phyloP scores from a whole-genome alignment of 495 filamentous ascomycete species.

The Letharia columbiana region DNA sequence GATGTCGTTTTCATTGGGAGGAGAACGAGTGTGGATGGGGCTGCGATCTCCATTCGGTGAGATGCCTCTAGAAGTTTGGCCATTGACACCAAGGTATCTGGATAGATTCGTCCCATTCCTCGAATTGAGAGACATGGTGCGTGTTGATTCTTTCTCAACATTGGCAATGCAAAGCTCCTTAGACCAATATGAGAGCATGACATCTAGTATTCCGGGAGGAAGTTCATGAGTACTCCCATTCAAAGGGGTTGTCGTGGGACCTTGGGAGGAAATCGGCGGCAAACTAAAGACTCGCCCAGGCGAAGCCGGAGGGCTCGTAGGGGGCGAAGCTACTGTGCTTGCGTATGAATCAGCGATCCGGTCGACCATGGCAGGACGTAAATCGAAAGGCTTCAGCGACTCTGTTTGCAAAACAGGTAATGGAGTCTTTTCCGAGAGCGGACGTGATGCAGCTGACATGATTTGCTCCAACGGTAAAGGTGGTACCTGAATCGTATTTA shows the following conservation, averaged over 20 bases:
- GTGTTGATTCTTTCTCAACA: conserved; percentile 56
- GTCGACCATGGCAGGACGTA: conserved; percentile 56
- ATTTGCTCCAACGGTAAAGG: conserved; percentile 44
- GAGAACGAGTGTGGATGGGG: conserved; percentile 24
- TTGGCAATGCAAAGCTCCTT: conserved; percentile 59
- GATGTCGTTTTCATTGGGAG: conserved; percentile 20
- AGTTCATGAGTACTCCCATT: conserved; percentile 25
- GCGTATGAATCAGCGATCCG: conserved; percentile 62
- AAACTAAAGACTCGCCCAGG: conserved; percentile 57
- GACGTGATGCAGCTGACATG: conserved; percentile 26
- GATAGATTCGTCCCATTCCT: conserved; percentile 49
- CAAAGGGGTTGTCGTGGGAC: conserved; percentile 4
- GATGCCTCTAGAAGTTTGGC: conserved; percentile 28
- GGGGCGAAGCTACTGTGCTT: conserved; percentile 46
- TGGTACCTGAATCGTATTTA: conserved; percentile 52
- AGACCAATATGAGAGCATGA: conserved; percentile 69
- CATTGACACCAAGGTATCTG: conserved; percentile 51
- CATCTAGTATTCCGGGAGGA: conserved; percentile 52
- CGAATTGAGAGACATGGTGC: conserved; percentile 61
- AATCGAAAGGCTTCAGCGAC: conserved; percentile 56
- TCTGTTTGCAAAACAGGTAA: conserved; percentile 46
- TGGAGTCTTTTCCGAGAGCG: conserved; percentile 22
- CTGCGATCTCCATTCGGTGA: conserved; percentile 28
- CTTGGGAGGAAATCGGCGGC: conserved; percentile 39
- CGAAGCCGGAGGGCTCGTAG: conserved; percentile 60